Percentiles rank a stretch among this genome's conserved stretches.
Evolutionary conservation across 441 rosid genomes (phyloP).

Genomic region (Mallotus japonicus): DNA sequence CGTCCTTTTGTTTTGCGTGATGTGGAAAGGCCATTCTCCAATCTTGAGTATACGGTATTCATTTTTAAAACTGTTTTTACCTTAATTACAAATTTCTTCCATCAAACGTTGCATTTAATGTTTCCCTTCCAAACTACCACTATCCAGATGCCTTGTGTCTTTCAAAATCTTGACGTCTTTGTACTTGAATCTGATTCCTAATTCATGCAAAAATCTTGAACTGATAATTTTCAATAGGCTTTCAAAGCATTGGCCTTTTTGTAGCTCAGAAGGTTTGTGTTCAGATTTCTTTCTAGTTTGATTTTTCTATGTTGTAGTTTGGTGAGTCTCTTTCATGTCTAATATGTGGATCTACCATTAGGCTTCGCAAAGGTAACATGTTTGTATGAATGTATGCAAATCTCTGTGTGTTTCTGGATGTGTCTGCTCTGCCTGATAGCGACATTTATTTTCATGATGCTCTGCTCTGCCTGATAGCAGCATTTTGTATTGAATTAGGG

Average conservation of each 20-base stretch:
- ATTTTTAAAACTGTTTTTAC: neutral
- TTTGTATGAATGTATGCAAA: neutral
- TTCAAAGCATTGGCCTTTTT: neutral
- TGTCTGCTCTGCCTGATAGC: neutral
- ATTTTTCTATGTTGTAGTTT: conserved; percentile 9
- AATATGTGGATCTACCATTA: neutral
- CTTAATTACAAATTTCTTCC: neutral
- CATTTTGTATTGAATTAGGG: conserved; percentile 48
- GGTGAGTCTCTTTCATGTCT: neutral
- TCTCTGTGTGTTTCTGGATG: neutral
- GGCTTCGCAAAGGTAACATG: neutral
- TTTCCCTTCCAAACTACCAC: neutral
- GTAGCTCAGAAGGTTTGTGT: neutral
- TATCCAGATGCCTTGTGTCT: neutral
- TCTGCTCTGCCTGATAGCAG: neutral
- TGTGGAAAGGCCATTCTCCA: conserved; percentile 94
- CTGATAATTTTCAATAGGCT: neutral
- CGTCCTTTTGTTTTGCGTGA: conserved; percentile 99
- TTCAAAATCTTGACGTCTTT: neutral
- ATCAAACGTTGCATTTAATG: neutral
- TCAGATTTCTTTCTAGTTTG: neutral
- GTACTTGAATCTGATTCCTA: neutral
- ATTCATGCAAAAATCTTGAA: neutral
- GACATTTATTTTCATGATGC: neutral
- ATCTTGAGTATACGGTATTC: conserved; percentile 92